Evolutionary conservation across 306 rosid genomes (phyloP).

Genomic region (Lagenaria siceraria): DNA sequence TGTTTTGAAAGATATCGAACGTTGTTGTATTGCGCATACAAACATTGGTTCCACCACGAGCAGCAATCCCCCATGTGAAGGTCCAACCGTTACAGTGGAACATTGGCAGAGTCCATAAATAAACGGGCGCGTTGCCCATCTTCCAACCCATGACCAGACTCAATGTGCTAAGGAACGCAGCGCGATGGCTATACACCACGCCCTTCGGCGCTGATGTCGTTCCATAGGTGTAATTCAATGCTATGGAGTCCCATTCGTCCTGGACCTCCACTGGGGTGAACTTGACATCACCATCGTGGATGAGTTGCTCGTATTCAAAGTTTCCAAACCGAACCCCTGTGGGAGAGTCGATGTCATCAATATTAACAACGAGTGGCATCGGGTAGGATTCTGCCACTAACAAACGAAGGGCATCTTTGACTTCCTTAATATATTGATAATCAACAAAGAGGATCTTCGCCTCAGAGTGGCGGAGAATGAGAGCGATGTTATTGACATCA

Average conservation of each 20-base stretch:
- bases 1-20: conserved; percentile 37
- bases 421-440: conserved; percentile 38
- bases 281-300: conserved; percentile 28
- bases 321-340: conserved; percentile 53
- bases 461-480: conserved; percentile 63
- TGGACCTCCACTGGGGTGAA: conserved; percentile 10
- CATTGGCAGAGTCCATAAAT: conserved; percentile 84
- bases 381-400: conserved; percentile 11
- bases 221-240: conserved; percentile 82
- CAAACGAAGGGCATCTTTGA: conserved; percentile 39
- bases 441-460: conserved; percentile 74
- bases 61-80: conserved; percentile 88
- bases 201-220: conserved; percentile 89
- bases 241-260: conserved; percentile 71
- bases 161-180: conserved; percentile 65
- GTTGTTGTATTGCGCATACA: conserved; percentile 56
- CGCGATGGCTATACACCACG: conserved; percentile 82
- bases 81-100: conserved; percentile 99
- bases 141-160: conserved; percentile 72
- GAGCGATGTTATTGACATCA: conserved; percentile 52
- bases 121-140: conserved; percentile 62
- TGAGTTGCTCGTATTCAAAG: conserved; percentile 62
- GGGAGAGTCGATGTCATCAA: conserved; percentile 70
- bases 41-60: conserved; percentile 77
- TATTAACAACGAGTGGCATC: conserved; percentile 56